Conservation (phyloP, 148 eudicot genomes). For the Vaccinium vitisidaea region DNA sequence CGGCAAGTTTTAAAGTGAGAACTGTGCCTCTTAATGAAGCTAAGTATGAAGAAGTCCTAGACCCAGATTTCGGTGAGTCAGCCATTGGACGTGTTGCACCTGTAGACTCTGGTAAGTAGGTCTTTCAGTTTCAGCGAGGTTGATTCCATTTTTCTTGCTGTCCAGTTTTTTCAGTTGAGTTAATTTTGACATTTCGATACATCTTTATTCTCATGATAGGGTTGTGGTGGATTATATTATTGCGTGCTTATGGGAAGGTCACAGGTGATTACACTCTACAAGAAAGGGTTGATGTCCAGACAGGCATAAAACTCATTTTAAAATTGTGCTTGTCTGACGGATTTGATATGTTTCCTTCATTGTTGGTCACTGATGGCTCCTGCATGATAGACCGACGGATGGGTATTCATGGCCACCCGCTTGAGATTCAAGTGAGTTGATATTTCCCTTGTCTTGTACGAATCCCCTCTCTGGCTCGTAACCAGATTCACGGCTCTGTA, state of each 20-base stretch:
- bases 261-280: constrained; percentile 80
- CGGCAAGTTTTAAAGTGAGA: constrained; percentile 70
- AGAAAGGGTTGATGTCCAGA: constrained; percentile 90
- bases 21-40: constrained; percentile 51
- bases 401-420: constrained; percentile 96
- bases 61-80: constrained; percentile 72
- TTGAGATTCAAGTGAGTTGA: constrained; percentile 82
- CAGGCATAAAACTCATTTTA: constrained; percentile 71
- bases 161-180: background rate
- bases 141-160: too few relatives aligned
- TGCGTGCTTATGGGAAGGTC: constrained; percentile 82
- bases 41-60: constrained; percentile 58
- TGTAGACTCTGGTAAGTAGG: constrained; percentile 76
- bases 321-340: constrained; percentile 87
- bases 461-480: background rate
- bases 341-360: constrained; percentile 93
- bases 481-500: background rate
- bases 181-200: constrained; percentile 8
- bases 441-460: background rate
- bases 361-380: constrained; percentile 92
- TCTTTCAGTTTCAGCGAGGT: background rate
- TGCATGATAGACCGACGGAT: constrained; percentile 95
- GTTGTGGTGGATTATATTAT: constrained; percentile 87
- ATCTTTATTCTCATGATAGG: constrained; percentile 38
- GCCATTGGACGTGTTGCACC: constrained; percentile 82